Evolutionary conservation across 129 eudicot species (phyloP), one percentile per base, ranked within the genome.

Genomic region (Pittosporum tobira): DNA sequence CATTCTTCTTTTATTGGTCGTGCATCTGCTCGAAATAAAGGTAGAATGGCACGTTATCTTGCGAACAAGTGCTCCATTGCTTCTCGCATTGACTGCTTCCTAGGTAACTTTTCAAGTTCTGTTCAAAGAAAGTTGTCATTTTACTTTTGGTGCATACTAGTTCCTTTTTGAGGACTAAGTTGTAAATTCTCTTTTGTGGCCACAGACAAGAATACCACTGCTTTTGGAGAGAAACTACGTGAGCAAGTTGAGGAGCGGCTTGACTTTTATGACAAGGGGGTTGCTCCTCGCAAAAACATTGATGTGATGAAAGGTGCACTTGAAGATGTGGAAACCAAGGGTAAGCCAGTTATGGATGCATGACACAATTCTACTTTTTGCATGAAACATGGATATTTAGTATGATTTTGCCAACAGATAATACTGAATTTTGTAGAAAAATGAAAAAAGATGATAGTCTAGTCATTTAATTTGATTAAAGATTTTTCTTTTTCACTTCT

Each of bases 51-150:
- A 67, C 97, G 97, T 25, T 90, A 90, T 78, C 93, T 90, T 54
- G 97, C 97, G 6, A 90, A 90, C 84, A 90, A 90, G 74, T 90
- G 97, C 66, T 90, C 97, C 0, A 90, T 90, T 62, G 97, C 97
- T 50, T 75, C 97, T 59, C 77, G 95, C 20, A 80, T 90, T 20
- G 97, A 90, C 60, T 90, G 95, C 54, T 90, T 90, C 75, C 73
- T 87, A 52, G 97, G 97, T 58, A 27, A 47, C 74, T 54, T 14
- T 47, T 7, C 3, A 8, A 26, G 6, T 31, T 57, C 13, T 5
- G n/a, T 19, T 47, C 31, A 30, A 50, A 22, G 3, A 23, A 11
- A 27, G 44, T 57, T 0, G n/a, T n/a, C 6, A 30, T 31, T 18
- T 22, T 29, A 22, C 24, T 52, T 18, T 52, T 23, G 3, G 21